Conservation (phyloP, 2,329 filamentous ascomycete genomes). For the Penicillium nordicum region DNA sequence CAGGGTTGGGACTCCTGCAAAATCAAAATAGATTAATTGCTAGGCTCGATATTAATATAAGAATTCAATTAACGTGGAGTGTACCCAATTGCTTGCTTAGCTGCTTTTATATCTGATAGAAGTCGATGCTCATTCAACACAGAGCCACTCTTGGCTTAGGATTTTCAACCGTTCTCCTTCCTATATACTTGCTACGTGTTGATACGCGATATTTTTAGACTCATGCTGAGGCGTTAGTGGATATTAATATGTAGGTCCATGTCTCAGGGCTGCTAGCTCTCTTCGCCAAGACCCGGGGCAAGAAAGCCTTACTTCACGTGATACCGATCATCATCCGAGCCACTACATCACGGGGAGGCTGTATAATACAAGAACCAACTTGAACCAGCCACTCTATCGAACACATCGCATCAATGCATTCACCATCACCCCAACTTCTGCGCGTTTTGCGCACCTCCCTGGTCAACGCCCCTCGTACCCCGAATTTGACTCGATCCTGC, state of each 20-base stretch:
- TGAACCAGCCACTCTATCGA: background rate
- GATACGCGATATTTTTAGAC: background rate
- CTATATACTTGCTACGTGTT: background rate
- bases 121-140: background rate
- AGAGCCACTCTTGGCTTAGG: background rate
- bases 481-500: conserved; percentile 12
- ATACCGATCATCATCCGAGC: background rate
- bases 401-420: conserved; percentile 28
- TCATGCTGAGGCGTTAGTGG: background rate
- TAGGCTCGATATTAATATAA: conserved; percentile 24
- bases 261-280: background rate
- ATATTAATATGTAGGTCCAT: background rate
- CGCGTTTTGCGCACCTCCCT: conserved; percentile 41
- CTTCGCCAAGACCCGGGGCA: conserved; percentile 4
- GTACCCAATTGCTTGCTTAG: background rate
- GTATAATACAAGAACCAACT: background rate
- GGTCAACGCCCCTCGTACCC: conserved; percentile 11
- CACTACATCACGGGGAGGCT: background rate
- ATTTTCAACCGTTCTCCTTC: background rate
- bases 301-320: conserved; percentile 4
- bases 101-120: background rate
- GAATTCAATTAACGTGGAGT: conserved; percentile 6
- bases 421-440: conserved; percentile 43
- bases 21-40: conserved; percentile 28
- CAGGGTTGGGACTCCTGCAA: conserved; percentile 19